Evolutionary conservation across 805 yeast species (phyloP), one percentile per base, ranked within the genome.

Genomic region (Isabelozyma pseudorhagii): DNA sequence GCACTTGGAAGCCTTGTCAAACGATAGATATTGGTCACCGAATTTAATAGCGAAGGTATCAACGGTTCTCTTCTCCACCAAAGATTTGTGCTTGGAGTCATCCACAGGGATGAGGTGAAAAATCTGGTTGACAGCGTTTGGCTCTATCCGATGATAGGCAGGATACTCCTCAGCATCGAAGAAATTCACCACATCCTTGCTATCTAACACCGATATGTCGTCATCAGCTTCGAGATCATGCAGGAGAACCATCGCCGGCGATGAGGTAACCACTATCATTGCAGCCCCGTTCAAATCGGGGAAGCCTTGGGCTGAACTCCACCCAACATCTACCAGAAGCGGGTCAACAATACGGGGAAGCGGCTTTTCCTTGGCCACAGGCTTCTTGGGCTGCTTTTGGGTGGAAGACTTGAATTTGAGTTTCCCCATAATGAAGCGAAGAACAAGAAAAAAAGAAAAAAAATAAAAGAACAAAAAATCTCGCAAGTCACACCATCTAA

Each of bases 321-420:
- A 52, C 25, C 53, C 53, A 31, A 31, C 36, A 31, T 31, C 36
- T 8, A 31, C 36, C 36, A 13, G n/a, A 31, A 31, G 36, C 36
- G 36, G 36, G 36, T 31, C n/a, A 31, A 13, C 36, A 31, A 2
- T 6, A 4, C n/a, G 36, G 36, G 10, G 10, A 31, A 13, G 36
- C 36, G 25, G 25, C 3, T 5, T 21, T 21, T 21, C 25, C 25
- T 6, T 13, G 4, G n/a, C 36, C 36, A 38, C 40, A n/a, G 45
- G 43, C 40, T 39, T 46, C 49, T 49, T 46, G 44, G 51, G 49
- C 44, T 49, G 25, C 6, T 21, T 21, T 6, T 21, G 25, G 25
- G 25, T 49, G 14, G 48, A 49, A 28, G 53, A 53, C 28, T 53
- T 53, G 42, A 53, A 53, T 28, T 42, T 47, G 14, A 53, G 46